Base-by-base conservation (phyloP, 2,329 filamentous ascomycete genomes). In the Trichoderma endophyticum region DNA sequence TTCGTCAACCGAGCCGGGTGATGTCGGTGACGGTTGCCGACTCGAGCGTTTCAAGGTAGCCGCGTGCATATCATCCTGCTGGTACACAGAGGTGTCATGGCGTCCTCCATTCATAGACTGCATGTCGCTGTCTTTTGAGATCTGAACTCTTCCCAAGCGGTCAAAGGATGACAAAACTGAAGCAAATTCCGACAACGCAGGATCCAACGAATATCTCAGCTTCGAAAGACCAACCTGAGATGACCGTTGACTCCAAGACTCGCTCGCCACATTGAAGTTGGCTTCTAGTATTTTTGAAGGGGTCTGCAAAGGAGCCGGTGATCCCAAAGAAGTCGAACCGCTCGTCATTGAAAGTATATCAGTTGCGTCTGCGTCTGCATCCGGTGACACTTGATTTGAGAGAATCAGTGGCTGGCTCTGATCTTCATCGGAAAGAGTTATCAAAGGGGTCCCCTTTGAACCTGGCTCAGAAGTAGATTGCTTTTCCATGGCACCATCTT, bases 121-220 rank as follows among this genome's bases (percentile, higher is more conserved):
- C 12, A 51, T 28, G 4, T 71, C 68, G n/a, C 3, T 14, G 5
- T 67, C 63, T 57, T 76, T 76, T 9, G 73, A 72, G 59, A 75
- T 74, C 14, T 76, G 73, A 1, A 77, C 74, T 11, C 73, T 77
- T 36, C 75, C 75, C n/a, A 79, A 72, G 3, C 73, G 76, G 28
- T 80, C 76, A 59, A 79, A 76, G 2, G 77, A 78, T 11, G 76
- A 76, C n/a, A 78, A 74, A 9, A 78, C 61, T 24, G 79, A 78
- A n/a, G 77, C 76, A 68, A 77, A 75, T 21, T 81, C 78, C 6
- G 76, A 74, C 24, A 78, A 62, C 0, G 73, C 72, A 28, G 77
- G 77, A 30, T 78, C 77, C 6, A 79, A 48, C 1, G 74, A 72
- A 56, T 66, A 74, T 28, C 57, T 63, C 43, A 73, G 32, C 30